phyloP scores from a whole-genome alignment of 2,329 filamentous ascomycete genomes.

The Trichoderma koningii region DNA sequence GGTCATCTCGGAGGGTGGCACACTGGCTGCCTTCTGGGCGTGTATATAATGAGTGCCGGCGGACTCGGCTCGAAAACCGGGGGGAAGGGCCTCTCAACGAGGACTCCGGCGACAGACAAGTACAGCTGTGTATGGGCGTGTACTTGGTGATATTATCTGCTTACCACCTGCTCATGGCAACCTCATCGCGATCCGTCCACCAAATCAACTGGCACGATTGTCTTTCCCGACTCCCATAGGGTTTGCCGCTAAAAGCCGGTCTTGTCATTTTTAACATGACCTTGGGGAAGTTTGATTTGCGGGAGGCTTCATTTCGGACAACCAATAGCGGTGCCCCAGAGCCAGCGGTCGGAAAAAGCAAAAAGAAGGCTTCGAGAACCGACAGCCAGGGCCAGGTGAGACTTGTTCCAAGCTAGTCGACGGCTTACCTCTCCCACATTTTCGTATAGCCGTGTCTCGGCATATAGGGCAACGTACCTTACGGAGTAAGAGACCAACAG shows the following conservation, averaged over 20 bases:
- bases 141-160: constrained; percentile 20
- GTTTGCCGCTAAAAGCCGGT: constrained; percentile 13
- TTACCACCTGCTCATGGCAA: constrained; percentile 19
- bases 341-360: neutral
- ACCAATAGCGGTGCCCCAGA: constrained; percentile 4
- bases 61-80: constrained; percentile 12
- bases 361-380: constrained; percentile 25
- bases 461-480: constrained; percentile 16
- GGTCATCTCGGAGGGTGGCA: constrained; percentile 19
- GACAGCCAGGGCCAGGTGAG: constrained; percentile 5
- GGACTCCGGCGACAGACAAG: constrained; percentile 16
- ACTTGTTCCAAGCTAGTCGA: neutral
- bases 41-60: constrained; percentile 24
- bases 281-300: constrained; percentile 19
- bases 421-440: constrained; percentile 13
- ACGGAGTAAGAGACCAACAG: constrained; percentile 2
- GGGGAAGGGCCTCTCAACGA: constrained; percentile 12
- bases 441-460: constrained; percentile 1
- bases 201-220: neutral
- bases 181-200: neutral
- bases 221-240: constrained; percentile 7
- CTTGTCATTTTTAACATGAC: constrained; percentile 18
- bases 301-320: neutral
- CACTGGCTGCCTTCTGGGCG: constrained; percentile 10
- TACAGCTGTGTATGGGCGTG: constrained; percentile 14